These are phyloP conservation scores for Cyamopsis tetragonoloba DNA, from an alignment of 306 rosid genomes.

Conservation along the genomic window DNA sequence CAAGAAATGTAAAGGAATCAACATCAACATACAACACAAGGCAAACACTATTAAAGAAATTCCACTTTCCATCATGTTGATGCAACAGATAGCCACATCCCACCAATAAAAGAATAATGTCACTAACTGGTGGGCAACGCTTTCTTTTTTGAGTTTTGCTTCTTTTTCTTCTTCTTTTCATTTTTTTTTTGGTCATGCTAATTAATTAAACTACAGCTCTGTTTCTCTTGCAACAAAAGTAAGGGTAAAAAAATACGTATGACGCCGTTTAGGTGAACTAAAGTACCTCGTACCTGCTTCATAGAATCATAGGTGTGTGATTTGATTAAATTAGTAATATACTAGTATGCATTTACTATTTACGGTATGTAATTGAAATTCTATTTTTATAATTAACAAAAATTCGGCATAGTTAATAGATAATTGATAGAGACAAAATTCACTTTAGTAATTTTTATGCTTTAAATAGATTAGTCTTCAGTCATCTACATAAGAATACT, in stretches of 20 bases:
- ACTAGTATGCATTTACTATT: not conserved
- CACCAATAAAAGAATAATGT: constrained; percentile 30
- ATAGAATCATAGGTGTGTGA: no score
- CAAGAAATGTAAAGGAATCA: not conserved
- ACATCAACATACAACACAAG: constrained; percentile 3
- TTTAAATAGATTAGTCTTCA: no score
- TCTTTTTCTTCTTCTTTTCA: no score
- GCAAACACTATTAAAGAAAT: constrained; percentile 29
- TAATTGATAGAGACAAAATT: no score
- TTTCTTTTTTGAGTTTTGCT: constrained; percentile 2
- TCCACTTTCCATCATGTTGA: constrained; percentile 35
- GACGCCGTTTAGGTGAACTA: constrained; percentile 23
- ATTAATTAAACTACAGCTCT: not conserved
- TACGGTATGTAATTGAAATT: not conserved
- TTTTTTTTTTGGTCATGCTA: not conserved
- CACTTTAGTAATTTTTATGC: no score
- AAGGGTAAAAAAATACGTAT: not conserved
- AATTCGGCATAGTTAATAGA: no score
- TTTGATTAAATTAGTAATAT: no score
- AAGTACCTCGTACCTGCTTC: constrained; percentile 9
- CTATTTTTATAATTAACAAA: no score
- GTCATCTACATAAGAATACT: no score
- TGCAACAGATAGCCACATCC: constrained; percentile 38
- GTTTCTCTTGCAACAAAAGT: not conserved
- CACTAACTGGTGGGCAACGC: constrained; percentile 26